Percentiles rank a stretch among this genome's conserved stretches.
Evolutionary conservation across 352 stramenopile genomes (phyloP).

Genomic region (Phytophthora chlamydospora): DNA sequence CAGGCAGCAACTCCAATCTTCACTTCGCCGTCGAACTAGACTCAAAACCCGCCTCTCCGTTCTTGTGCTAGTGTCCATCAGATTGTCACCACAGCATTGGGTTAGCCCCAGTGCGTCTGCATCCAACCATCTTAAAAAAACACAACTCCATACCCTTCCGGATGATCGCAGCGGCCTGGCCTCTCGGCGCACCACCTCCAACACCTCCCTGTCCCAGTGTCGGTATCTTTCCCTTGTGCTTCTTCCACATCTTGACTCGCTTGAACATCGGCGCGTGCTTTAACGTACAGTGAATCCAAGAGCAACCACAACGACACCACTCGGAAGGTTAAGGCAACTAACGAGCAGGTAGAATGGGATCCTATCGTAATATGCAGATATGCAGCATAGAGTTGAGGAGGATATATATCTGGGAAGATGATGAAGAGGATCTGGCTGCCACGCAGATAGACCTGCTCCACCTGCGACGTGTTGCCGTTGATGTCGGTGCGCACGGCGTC

Average conservation of each 20-base stretch:
- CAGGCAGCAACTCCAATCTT: neutral
- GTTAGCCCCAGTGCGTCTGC: neutral
- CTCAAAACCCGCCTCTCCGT: conserved; percentile 51
- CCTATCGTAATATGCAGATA: conserved; percentile 20
- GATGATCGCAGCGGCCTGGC: conserved; percentile 82
- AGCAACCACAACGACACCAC: conserved; percentile 36
- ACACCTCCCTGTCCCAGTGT: conserved; percentile 71
- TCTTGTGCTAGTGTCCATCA: conserved; percentile 50
- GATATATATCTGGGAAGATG: conserved; percentile 91
- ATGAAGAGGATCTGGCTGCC: conserved; percentile 90
- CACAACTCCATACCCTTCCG: conserved; percentile 56
- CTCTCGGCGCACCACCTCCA: conserved; percentile 61
- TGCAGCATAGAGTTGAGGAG: conserved; percentile 37
- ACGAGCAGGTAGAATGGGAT: conserved; percentile 1
- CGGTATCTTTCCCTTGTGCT: conserved; percentile 81
- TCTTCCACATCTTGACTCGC: conserved; percentile 89
- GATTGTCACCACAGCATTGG: neutral
- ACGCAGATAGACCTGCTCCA: conserved; percentile 87
- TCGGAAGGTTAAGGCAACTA: conserved; percentile 35
- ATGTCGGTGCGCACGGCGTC: conserved; percentile 85
- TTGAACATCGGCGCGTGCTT: conserved; percentile 91
- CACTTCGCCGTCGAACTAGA: conserved; percentile 4
- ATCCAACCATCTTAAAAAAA: neutral
- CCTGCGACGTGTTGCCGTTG: conserved; percentile 77
- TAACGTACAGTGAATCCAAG: conserved; percentile 53